phyloP scores from a whole-genome alignment of 305 asterid genomes.

The Fraxinus baroniana region DNA sequence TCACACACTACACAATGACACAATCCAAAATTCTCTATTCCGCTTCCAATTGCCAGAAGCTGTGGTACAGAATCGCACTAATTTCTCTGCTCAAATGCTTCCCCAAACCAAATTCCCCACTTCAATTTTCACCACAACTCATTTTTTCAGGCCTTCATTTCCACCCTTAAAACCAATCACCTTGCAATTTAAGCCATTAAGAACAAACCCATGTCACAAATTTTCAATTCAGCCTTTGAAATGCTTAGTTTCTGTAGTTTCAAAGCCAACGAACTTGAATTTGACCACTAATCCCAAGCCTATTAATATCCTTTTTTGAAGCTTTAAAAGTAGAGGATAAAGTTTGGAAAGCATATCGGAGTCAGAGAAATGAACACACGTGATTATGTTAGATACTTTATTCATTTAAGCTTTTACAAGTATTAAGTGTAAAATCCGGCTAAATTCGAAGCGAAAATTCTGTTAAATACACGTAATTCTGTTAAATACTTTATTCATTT shows the following conservation, averaged over 20 bases:
- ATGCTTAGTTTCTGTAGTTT: constrained; percentile 59
- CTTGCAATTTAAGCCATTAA: constrained; percentile 23
- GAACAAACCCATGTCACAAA: constrained; percentile 21
- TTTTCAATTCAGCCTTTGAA: constrained; percentile 34
- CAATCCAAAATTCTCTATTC: background rate
- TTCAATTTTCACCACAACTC: constrained; percentile 33
- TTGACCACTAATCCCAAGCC: too few relatives aligned
- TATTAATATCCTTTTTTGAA: too few relatives aligned
- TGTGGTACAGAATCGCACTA: background rate
- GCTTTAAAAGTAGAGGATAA: too few relatives aligned
- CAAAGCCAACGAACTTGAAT: constrained; percentile 44
- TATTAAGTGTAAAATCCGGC: too few relatives aligned
- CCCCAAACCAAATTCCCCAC: constrained; percentile 44
- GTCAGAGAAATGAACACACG: too few relatives aligned
- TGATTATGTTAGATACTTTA: too few relatives aligned
- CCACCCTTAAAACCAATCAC: constrained; percentile 25
- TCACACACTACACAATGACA: background rate
- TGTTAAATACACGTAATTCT: background rate
- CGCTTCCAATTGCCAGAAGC: background rate
- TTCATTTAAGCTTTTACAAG: too few relatives aligned
- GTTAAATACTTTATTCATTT: background rate
- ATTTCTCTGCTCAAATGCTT: constrained; percentile 40
- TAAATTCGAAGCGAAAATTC: too few relatives aligned
- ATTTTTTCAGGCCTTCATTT: constrained; percentile 24
- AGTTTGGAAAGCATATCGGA: too few relatives aligned